Evolutionary conservation across 306 rosid genomes (phyloP), one percentile per base, ranked within the genome.

Genomic region (Ziziphus jujuba): DNA sequence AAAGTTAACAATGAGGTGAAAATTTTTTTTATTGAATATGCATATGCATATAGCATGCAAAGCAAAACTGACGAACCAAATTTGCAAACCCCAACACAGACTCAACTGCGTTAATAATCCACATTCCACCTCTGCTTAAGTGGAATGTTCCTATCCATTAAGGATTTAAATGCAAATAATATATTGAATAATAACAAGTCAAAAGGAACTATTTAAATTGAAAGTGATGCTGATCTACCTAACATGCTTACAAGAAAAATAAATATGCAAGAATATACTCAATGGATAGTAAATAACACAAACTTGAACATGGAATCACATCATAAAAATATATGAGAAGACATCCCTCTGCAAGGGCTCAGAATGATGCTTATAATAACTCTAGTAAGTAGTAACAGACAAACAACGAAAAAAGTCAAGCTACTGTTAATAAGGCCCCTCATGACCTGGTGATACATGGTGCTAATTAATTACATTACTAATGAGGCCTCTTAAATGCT

Each of bases 401-500:
- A 19, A 63, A 16, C 9, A 50, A 50, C 6, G 17, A 19, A 49
- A 45, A n/a, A 44, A 47, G n/a, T n/a, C 70, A 53, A 54, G 33
- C 17, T 56, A 14, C n/a, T 65, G 31, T 61, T 33, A 59, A 19
- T 12, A 20, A 73, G 69, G 24, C 82, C 78, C 61, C 66, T 69
- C 50, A 14, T 66, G 67, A 56, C 61, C 75, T 77, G 69, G 72
- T 38, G 45, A 45, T 61, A 69, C 65, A 21, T 45, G 67, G 62
- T 54, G 53, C 63, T 70, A 82, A 63, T 79, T 57, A 63, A 74
- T 40, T 65, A 65, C 57, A 81, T 63, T 80, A 69, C 78, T 79
- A 82, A n/a, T 65, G 80, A 78, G 82, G 80, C 91, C 90, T 77
- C 88, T 87, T 82, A 85, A 67, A 79, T 79, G 84, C 80, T 77